Evolutionary conservation across 305 asterid species (phyloP).

Genomic region (Fraxinus dipetala): DNA sequence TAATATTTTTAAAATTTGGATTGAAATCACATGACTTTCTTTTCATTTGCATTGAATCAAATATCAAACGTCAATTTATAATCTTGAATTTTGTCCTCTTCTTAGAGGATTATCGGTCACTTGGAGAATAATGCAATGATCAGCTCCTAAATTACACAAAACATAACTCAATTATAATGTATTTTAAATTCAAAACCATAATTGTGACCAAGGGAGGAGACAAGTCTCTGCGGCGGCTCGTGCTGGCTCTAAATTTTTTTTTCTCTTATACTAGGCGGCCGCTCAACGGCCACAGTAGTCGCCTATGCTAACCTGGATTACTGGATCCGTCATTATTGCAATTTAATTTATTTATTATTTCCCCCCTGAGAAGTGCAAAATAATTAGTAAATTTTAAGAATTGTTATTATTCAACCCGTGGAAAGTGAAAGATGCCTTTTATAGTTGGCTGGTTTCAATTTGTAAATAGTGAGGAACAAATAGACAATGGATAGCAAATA

Average conservation of each 20-base stretch:
- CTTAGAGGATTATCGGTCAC: background rate
- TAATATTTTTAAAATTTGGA: background rate
- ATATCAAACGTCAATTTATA: background rate
- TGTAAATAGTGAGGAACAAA: background rate
- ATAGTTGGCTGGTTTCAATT: slow-evolving; percentile 3
- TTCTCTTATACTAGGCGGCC: too few relatives aligned
- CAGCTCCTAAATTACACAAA: background rate
- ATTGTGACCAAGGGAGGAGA: background rate
- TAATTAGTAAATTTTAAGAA: slow-evolving; percentile 6
- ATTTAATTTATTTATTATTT: slow-evolving; percentile 13
- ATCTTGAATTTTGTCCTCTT: background rate
- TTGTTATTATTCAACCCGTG: slow-evolving; percentile 5
- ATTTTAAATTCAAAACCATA: background rate
- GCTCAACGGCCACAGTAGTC: too few relatives aligned
- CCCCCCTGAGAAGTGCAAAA: slow-evolving; percentile 26
- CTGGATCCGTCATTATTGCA: too few relatives aligned
- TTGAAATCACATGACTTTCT: background rate
- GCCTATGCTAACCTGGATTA: too few relatives aligned
- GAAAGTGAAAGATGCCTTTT: slow-evolving; percentile 8
- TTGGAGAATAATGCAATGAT: slow-evolving; percentile 20
- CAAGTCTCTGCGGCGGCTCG: too few relatives aligned
- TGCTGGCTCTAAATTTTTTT: too few relatives aligned
- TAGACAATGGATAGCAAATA: background rate
- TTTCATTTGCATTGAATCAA: background rate
- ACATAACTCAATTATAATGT: background rate